A percentile compares a stretch with the other conserved stretches of the same genome.
Conservation (phyloP, 306 rosid species). For the Quillaja saponaria region DNA sequence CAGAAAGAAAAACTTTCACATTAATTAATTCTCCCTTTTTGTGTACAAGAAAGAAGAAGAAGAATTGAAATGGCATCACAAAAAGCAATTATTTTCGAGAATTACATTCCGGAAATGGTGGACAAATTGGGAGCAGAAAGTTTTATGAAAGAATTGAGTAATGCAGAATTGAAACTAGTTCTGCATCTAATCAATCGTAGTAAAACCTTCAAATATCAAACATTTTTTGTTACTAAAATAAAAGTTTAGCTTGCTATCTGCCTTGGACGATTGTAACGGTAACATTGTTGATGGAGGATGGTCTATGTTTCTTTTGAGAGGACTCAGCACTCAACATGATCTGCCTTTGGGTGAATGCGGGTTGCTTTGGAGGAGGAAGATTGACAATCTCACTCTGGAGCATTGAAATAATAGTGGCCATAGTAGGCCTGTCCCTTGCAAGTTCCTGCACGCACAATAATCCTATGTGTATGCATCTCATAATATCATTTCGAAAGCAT, state of each 20-base stretch:
- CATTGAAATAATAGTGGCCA: slow-evolving; percentile 26
- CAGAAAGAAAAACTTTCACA: not conserved
- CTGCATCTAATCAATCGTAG: no score
- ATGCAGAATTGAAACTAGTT: no score
- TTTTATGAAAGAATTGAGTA: slow-evolving; percentile 71
- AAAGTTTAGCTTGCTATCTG: not conserved
- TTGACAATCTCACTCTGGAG: slow-evolving; percentile 28
- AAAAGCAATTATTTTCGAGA: slow-evolving; percentile 56
- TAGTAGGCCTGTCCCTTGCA: slow-evolving; percentile 38
- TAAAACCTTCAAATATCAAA: no score
- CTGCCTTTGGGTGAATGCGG: slow-evolving; percentile 12
- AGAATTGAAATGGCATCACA: slow-evolving; percentile 49
- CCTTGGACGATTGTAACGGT: not conserved
- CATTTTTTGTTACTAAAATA: no score
- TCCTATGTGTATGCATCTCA: slow-evolving; percentile 80
- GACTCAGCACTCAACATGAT: not conserved
- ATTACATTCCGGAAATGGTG: slow-evolving; percentile 72
- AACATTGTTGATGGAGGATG: not conserved
- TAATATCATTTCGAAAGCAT: slow-evolving; percentile 41
- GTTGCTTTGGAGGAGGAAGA: slow-evolving; percentile 24
- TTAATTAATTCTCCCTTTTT: no score
- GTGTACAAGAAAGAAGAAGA: no score
- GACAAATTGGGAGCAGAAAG: slow-evolving; percentile 69
- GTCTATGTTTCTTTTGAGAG: not conserved
- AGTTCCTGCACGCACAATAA: slow-evolving; percentile 87